Evolutionary conservation across 2,329 filamentous ascomycete species (phyloP).

Genomic region (Fusarium ambrosium): DNA sequence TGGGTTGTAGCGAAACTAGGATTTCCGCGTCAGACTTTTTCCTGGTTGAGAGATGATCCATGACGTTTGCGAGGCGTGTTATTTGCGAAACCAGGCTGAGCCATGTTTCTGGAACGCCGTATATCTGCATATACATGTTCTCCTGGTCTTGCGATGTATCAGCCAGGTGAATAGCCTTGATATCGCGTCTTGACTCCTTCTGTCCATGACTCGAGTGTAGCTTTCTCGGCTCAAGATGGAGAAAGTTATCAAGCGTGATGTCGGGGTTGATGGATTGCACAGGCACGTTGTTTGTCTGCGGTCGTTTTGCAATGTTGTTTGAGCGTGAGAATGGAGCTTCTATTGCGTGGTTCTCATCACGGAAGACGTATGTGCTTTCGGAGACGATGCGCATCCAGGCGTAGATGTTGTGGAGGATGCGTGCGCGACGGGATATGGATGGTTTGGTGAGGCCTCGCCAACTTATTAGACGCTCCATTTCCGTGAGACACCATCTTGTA

Average conservation of each 20-base stretch:
- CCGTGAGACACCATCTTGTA: slow-evolving; percentile 35
- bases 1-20: slow-evolving; percentile 24
- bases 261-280: slow-evolving; percentile 29
- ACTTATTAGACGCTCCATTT: slow-evolving; percentile 41
- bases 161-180: slow-evolving; percentile 38
- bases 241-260: slow-evolving; percentile 38
- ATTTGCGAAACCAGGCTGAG: slow-evolving; percentile 41
- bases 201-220: slow-evolving; percentile 8
- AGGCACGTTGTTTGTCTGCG: not conserved
- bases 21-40: slow-evolving; percentile 28
- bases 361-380: slow-evolving; percentile 35
- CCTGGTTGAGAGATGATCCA: slow-evolving; percentile 24
- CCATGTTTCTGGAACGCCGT: slow-evolving; percentile 42
- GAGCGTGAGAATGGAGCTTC: slow-evolving; percentile 14
- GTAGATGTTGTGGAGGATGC: slow-evolving; percentile 39
- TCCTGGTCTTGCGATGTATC: slow-evolving; percentile 34
- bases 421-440: slow-evolving; percentile 37
- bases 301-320: not conserved
- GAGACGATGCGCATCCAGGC: slow-evolving; percentile 45
- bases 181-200: slow-evolving; percentile 24
- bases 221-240: slow-evolving; percentile 38
- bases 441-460: slow-evolving; percentile 37
- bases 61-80: slow-evolving; percentile 36
- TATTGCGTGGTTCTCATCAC: slow-evolving; percentile 30
- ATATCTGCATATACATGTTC: slow-evolving; percentile 45